These are phyloP conservation scores for Cyclostephanos tholiformis DNA, from an alignment of 108 stramenopile species.

Conservation along the genomic window DNA sequence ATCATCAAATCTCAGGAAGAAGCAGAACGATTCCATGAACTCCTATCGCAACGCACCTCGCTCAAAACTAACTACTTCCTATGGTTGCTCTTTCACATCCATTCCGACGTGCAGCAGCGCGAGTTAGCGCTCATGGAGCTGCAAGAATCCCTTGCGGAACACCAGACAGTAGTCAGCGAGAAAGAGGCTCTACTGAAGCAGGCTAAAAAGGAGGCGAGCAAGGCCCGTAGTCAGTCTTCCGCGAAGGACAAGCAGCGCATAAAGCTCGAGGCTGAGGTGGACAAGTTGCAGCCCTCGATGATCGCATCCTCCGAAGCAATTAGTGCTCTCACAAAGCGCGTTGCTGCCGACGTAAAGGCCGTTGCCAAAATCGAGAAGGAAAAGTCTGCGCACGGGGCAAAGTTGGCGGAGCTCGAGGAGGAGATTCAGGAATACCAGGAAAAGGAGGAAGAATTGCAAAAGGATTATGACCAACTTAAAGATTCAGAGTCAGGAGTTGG, in stretches of 20 bases:
- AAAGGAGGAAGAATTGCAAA: constrained; percentile 57
- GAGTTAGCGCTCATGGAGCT: constrained; percentile 62
- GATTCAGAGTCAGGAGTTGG: constrained; percentile 54
- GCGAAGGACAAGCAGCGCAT: constrained; percentile 76
- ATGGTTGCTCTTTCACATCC: constrained; percentile 93
- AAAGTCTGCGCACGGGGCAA: constrained; percentile 60
- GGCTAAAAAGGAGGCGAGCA: constrained; percentile 71
- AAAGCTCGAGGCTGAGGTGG: constrained; percentile 65
- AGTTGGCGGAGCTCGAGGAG: constrained; percentile 50
- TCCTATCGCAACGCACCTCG: constrained; percentile 65
- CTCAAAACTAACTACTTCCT: constrained; percentile 88
- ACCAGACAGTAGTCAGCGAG: constrained; percentile 58
- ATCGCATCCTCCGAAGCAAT: constrained; percentile 78
- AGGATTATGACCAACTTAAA: constrained; percentile 88
- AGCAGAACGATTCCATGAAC: constrained; percentile 84
- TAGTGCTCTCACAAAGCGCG: constrained; percentile 64
- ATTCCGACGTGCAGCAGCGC: constrained; percentile 77
- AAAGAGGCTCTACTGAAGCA: constrained; percentile 63
- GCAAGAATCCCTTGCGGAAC: constrained; percentile 62
- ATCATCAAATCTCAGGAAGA: constrained; percentile 55
- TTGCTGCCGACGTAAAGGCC: constrained; percentile 61
- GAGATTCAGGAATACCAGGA: constrained; percentile 61
- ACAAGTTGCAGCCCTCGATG: constrained; percentile 70
- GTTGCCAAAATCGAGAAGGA: constrained; percentile 65
- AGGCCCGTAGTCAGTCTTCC: constrained; percentile 58